Conservation (phyloP, 1,284 basidiomycete genomes). For the Schizophyllum amplum region DNA sequence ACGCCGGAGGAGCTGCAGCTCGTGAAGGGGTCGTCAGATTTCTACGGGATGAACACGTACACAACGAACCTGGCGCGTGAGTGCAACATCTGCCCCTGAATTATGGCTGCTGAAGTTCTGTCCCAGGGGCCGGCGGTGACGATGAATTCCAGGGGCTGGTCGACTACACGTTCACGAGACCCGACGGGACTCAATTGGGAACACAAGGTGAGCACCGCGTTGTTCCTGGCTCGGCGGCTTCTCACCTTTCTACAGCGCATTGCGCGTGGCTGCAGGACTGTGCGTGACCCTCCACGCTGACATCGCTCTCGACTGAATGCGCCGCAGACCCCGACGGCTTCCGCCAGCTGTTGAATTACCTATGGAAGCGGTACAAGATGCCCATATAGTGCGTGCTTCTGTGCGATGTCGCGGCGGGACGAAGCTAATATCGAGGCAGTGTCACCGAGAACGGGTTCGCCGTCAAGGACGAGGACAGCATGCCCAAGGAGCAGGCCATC, state of each 20-base stretch:
- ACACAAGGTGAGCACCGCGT: conserved; percentile 41
- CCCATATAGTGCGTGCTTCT: conserved; percentile 49
- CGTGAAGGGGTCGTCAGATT: conserved; percentile 64
- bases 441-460: conserved; percentile 72
- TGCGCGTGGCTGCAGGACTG: conserved; percentile 59
- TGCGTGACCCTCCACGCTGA: conserved; percentile 22
- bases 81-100: conserved; percentile 20
- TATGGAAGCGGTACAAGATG: conserved; percentile 60
- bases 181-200: conserved; percentile 62
- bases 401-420: neutral
- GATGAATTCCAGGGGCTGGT: conserved; percentile 63
- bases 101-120: conserved; percentile 1
- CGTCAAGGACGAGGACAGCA: conserved; percentile 54
- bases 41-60: conserved; percentile 69
- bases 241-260: conserved; percentile 31
- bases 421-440: conserved; percentile 20
- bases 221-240: conserved; percentile 3
- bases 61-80: conserved; percentile 61
- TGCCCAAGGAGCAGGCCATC: conserved; percentile 46
- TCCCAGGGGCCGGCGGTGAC: conserved; percentile 45
- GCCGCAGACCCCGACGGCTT: conserved; percentile 49
- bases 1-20: conserved; percentile 52
- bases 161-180: conserved; percentile 50
- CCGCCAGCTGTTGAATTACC: conserved; percentile 60
- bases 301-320: conserved; percentile 1